Evolutionary conservation across 2,329 filamentous ascomycete species (phyloP).

Genomic region (Ceratocystiopsis sp.): DNA sequence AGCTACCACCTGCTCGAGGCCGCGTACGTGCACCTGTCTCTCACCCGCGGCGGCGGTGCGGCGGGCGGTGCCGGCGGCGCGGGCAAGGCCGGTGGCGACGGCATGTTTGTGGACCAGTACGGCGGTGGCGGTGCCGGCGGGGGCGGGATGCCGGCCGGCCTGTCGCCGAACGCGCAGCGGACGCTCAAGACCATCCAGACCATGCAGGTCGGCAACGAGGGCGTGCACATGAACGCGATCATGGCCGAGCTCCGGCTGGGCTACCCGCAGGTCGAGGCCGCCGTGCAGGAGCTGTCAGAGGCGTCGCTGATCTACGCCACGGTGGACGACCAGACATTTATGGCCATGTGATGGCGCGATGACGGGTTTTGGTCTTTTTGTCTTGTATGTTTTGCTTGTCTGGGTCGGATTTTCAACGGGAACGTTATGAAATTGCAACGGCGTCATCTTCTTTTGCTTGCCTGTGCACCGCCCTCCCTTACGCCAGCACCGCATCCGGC

Average conservation of each 20-base stretch:
- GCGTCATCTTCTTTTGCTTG: too few relatives aligned
- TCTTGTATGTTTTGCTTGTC: not conserved
- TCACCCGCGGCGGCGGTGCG: slow-evolving; percentile 50
- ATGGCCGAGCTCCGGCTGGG: slow-evolving; percentile 48
- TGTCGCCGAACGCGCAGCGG: slow-evolving; percentile 43
- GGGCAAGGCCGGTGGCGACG: slow-evolving; percentile 17
- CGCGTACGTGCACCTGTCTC: slow-evolving; percentile 72
- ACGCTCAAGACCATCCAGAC: slow-evolving; percentile 56
- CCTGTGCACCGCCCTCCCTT: not conserved
- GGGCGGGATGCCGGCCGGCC: slow-evolving; percentile 22
- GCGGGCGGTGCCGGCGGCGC: slow-evolving; percentile 17
- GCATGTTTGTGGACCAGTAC: slow-evolving; percentile 36
- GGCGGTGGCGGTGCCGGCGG: slow-evolving; percentile 21
- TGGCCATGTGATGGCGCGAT: slow-evolving; percentile 1
- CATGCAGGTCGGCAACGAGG: slow-evolving; percentile 59
- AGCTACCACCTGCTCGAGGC: slow-evolving; percentile 85
- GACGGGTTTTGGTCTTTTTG: not conserved
- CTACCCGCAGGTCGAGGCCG: slow-evolving; percentile 52
- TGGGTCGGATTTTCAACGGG: too few relatives aligned
- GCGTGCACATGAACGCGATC: slow-evolving; percentile 66
- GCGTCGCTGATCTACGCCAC: slow-evolving; percentile 75
- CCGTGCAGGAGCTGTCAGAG: slow-evolving; percentile 63
- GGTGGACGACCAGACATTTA: slow-evolving; percentile 71
- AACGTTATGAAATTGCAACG: too few relatives aligned
- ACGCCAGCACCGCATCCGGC: not conserved